These are phyloP conservation scores for Pterocarpus santalinus DNA, from an alignment of 306 rosid genomes.

Conservation along the genomic window DNA sequence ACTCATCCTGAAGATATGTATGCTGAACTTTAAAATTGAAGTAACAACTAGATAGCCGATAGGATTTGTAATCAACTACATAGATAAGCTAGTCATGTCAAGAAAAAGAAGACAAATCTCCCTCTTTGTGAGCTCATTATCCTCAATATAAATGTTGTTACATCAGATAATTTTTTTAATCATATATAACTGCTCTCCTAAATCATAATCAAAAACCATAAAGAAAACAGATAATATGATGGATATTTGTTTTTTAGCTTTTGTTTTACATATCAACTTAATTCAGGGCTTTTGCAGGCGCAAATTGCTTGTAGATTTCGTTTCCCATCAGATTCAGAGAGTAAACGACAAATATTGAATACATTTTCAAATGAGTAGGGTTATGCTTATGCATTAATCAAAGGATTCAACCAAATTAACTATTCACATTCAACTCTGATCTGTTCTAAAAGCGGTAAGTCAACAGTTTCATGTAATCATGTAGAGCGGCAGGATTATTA, in stretches of 20 bases:
- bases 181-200: conserved; percentile 15
- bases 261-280: conserved; percentile 11
- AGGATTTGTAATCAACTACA: neutral
- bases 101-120: conserved; percentile 22
- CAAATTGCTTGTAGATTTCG: conserved; percentile 22
- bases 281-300: neutral
- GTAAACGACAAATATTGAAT: conserved; percentile 23
- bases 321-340: conserved; percentile 12
- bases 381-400: conserved; percentile 10
- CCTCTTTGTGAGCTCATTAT: conserved; percentile 5
- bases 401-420: conserved; percentile 3
- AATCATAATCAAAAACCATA: neutral
- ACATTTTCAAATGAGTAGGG: neutral
- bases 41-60: neutral
- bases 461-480: neutral
- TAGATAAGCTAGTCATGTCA: conserved; percentile 15
- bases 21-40: conserved; percentile 6
- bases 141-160: conserved; percentile 12
- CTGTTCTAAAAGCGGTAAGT: neutral
- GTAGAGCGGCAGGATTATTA: conserved; percentile 30
- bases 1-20: neutral
- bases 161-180: conserved; percentile 12
- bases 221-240: neutral
- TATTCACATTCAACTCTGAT: neutral
- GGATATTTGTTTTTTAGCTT: neutral